A percentile compares a stretch with the other conserved stretches of the same genome.
phyloP scores from a whole-genome alignment of 2,329 filamentous ascomycete species.

The Cryphonectria carpinicola region DNA sequence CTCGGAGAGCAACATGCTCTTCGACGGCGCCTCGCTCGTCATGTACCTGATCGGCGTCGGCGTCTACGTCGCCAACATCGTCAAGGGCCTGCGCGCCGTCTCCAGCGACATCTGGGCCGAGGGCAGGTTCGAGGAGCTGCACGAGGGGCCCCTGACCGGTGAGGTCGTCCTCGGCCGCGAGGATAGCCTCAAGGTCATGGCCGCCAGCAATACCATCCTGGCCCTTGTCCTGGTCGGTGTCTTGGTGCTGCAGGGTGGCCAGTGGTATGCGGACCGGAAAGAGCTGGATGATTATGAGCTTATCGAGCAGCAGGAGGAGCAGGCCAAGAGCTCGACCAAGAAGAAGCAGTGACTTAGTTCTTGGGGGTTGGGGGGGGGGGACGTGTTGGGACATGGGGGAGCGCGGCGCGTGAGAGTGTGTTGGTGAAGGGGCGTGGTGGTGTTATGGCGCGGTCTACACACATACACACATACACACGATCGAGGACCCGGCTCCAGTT shows the following conservation, averaged over 20 bases:
- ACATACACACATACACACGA: neutral
- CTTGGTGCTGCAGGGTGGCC: slow-evolving; percentile 88
- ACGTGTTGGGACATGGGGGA: too few relatives aligned
- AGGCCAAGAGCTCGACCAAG: slow-evolving; percentile 26
- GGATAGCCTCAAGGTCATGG: slow-evolving; percentile 87
- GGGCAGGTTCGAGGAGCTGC: slow-evolving; percentile 44
- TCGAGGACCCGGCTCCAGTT: neutral
- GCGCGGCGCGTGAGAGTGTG: neutral
- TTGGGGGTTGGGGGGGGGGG: neutral
- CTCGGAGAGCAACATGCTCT: slow-evolving; percentile 92
- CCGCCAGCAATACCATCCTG: slow-evolving; percentile 94
- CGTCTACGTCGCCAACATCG: slow-evolving; percentile 94
- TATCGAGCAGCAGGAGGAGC: slow-evolving; percentile 55
- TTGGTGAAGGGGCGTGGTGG: neutral
- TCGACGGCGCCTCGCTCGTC: slow-evolving; percentile 81
- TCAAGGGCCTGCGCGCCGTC: slow-evolving; percentile 89
- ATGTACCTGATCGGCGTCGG: slow-evolving; percentile 86
- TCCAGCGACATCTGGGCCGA: slow-evolving; percentile 67
- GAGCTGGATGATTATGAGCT: slow-evolving; percentile 78
- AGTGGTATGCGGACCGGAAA: slow-evolving; percentile 98
- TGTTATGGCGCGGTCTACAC: neutral
- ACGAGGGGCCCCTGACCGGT: slow-evolving; percentile 50
- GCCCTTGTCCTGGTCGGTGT: slow-evolving; percentile 91
- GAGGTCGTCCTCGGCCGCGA: slow-evolving; percentile 78
- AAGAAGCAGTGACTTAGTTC: slow-evolving; percentile 31